Percentiles rank a stretch among this genome's conserved stretches.
Conservation (phyloP, 2,329 filamentous ascomycete species). For the Fusarium haematococcum region DNA sequence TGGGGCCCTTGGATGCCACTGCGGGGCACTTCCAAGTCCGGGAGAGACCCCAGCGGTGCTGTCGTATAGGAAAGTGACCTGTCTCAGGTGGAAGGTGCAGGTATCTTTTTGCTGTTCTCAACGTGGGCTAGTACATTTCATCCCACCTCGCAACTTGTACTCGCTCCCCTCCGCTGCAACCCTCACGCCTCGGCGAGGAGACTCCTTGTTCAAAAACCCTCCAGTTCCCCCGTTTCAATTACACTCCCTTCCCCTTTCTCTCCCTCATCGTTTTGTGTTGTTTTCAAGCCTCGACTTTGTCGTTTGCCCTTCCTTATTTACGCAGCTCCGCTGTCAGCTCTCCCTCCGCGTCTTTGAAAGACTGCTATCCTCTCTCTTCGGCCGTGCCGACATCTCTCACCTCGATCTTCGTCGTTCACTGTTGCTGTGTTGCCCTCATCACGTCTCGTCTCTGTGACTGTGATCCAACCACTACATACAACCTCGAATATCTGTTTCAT, state of each 20-base stretch:
- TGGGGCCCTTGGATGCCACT: not conserved
- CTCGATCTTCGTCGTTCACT: constrained; percentile 31
- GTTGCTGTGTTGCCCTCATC: constrained; percentile 26
- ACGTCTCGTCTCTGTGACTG: constrained; percentile 25
- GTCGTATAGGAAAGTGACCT: constrained; percentile 14
- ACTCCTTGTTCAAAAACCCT: constrained; percentile 40
- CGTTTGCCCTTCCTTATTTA: constrained; percentile 44
- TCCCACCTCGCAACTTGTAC: constrained; percentile 6
- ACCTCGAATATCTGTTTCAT: constrained; percentile 27
- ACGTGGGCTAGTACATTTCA: constrained; percentile 10
- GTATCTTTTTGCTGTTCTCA: not conserved
- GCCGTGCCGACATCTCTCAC: constrained; percentile 49
- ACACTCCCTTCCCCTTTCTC: constrained; percentile 23
- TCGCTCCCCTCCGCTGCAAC: constrained; percentile 7
- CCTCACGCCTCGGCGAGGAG: constrained; percentile 14
- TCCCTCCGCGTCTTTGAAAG: constrained; percentile 66
- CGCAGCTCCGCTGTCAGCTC: constrained; percentile 50
- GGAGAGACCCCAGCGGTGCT: constrained; percentile 8
- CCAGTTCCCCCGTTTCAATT: constrained; percentile 33
- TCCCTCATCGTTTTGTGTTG: constrained; percentile 39
- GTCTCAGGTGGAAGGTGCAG: not conserved
- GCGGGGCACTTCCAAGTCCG: constrained; percentile 6
- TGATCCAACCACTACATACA: constrained; percentile 24
- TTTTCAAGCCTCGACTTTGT: constrained; percentile 43
- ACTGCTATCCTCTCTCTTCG: constrained; percentile 52